Percentiles rank a stretch among this genome's conserved stretches.
Evolutionary conservation across 2,329 filamentous ascomycete genomes (phyloP).

Genomic region (Biscogniauxia marginata): DNA sequence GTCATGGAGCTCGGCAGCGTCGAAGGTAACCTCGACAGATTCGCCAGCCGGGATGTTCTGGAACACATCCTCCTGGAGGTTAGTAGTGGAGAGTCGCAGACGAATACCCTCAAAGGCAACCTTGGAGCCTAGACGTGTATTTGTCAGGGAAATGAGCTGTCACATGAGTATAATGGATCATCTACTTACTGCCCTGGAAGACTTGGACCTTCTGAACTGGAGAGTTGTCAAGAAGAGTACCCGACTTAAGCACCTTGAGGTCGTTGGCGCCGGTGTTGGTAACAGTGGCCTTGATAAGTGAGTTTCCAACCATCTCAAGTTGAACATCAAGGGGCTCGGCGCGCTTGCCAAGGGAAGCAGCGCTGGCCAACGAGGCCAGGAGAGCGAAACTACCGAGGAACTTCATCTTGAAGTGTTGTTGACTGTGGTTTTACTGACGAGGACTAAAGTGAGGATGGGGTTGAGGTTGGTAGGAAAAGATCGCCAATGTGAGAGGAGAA

Average conservation of each 20-base stretch:
- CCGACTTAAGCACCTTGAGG: conserved; percentile 52
- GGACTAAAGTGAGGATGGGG: conserved; percentile 17
- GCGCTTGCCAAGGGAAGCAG: conserved; percentile 38
- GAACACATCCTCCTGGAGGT: conserved; percentile 49
- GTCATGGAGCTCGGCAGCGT: conserved; percentile 56
- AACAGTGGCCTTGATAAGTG: conserved; percentile 51
- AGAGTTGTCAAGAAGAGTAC: conserved; percentile 51
- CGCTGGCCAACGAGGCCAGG: conserved; percentile 36
- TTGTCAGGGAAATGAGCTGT: conserved; percentile 1
- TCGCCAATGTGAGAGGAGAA: conserved; percentile 9
- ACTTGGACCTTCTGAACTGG: conserved; percentile 54
- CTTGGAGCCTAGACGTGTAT: conserved; percentile 34
- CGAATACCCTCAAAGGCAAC: conserved; percentile 54
- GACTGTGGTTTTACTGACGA: conserved; percentile 3
- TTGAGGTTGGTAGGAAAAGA: conserved; percentile 15
- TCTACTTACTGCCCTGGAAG: conserved; percentile 44
- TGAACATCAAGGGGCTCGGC: conserved; percentile 43
- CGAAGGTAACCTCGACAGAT: conserved; percentile 52
- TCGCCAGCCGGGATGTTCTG: conserved; percentile 46
- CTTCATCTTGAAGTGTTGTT: conserved; percentile 37
- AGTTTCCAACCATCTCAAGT: conserved; percentile 49
- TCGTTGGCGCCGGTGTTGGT: conserved; percentile 51
- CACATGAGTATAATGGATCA: neutral
- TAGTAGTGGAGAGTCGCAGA: conserved; percentile 44
- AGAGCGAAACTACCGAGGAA: conserved; percentile 36